Base-by-base conservation (phyloP, 1,284 basidiomycete species). In the Agroathelia rolfsii region DNA sequence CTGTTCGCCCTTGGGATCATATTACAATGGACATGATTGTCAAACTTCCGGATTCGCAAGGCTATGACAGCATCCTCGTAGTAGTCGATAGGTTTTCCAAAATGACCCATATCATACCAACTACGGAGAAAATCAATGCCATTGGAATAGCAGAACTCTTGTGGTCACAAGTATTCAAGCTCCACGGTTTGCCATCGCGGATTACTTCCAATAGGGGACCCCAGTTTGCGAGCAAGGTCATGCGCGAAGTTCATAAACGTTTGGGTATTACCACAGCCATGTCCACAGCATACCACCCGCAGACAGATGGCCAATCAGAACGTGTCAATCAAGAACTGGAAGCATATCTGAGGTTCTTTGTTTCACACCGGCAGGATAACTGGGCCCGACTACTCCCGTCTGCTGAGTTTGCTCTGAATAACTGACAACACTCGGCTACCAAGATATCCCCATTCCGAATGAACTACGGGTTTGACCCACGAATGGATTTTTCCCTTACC, bases 371-470 rank as follows among this genome's bases (percentile, higher is more conserved):
- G 23, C 66, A 70, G 37, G 50, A 59, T 36, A 48, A 69, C 36
- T 72, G 68, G 68, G 45, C 49, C 1, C 45, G 57, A 3, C 55
- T 56, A 10, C 51, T 72, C 0, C 53, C 60, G 0, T 36, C 64
- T 5, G 62, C 61, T 0, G 58, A 66, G 41, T 72, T 71, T 37
- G 47, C 51, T 0, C 66, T 61, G 45, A 69, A 71, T 42, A 67
- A 66, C 26, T 27, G 39, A 5, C 38, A 46, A 12, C 62, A 51
- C 30, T 32, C 44, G 23, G 52, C 62, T 1, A 66, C 55, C 7
- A 37, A 46, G 4, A 45, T 52, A 27, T 50, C 64, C 2, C 66
- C 64, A 0, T 68, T 69, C 51, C 57, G 47, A 20, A 54, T 58
- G 23, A 56, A 59, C 33, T 41, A 51, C n/a, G 62, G 53, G 8